Percentiles rank a stretch among this genome's conserved stretches.
Evolutionary conservation across 176 grass and related monocot species (phyloP).

Genomic region (Carex myosuroides): DNA sequence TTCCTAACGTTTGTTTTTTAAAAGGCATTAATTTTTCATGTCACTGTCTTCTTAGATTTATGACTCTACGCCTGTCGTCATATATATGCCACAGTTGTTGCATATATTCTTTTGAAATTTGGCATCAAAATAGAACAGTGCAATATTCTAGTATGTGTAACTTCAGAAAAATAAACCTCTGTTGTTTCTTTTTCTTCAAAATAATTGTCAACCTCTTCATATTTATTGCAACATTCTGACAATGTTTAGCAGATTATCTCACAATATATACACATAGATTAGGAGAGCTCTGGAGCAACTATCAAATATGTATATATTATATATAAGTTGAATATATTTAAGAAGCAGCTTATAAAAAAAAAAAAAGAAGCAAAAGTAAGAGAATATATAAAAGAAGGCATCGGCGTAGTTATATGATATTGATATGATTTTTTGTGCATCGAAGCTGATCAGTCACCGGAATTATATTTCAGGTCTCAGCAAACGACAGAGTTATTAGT

Average conservation of each 20-base stretch:
- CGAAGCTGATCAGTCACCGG: not conserved
- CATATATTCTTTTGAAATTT: not conserved
- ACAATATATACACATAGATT: not conserved
- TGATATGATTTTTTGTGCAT: not conserved
- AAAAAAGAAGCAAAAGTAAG: not conserved
- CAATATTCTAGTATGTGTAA: no score
- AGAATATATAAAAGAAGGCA: not conserved
- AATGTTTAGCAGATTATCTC: not conserved
- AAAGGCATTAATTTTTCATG: not conserved
- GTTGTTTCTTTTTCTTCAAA: no score
- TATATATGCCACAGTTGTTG: not conserved
- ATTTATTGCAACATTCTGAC: not conserved
- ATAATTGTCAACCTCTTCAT: not conserved
- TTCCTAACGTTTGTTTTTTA: not conserved
- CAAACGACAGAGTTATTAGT: not conserved
- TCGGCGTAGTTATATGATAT: not conserved
- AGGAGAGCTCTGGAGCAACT: not conserved
- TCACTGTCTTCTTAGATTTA: not conserved
- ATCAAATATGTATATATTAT: not conserved
- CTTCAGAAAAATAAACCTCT: no score
- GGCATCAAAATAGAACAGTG: not conserved
- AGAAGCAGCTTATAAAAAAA: not conserved
- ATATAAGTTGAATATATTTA: not conserved
- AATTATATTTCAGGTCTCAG: not conserved
- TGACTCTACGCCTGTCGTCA: not conserved